These are phyloP conservation scores for Heterobasidion annosum DNA, from an alignment of 1,284 basidiomycete species.

Conservation along the genomic window DNA sequence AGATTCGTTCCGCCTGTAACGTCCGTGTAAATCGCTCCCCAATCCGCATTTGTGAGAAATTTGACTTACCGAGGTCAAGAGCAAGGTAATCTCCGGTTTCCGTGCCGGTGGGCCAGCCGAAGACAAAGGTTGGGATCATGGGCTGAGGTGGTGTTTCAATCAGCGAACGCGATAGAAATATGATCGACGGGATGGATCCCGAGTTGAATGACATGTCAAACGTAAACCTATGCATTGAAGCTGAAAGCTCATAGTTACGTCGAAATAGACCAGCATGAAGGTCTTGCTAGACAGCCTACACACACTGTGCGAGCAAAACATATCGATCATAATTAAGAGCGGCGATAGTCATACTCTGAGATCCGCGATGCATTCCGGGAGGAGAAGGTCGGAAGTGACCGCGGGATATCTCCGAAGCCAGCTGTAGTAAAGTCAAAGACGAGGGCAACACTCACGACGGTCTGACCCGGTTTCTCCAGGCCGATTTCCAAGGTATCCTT, in stretches of 20 bases:
- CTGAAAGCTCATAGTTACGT: too few relatives aligned
- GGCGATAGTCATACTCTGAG: too few relatives aligned
- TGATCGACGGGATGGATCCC: background rate
- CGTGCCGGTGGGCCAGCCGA: slow-evolving; percentile 90
- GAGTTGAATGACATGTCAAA: slow-evolving; percentile 1
- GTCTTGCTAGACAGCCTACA: too few relatives aligned
- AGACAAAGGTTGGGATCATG: slow-evolving; percentile 96
- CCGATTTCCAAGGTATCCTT: slow-evolving; percentile 87
- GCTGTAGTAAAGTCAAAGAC: background rate
- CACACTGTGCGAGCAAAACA: too few relatives aligned
- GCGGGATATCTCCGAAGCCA: background rate
- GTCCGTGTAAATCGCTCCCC: background rate
- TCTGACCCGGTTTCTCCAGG: slow-evolving; percentile 74
- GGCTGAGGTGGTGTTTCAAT: slow-evolving; percentile 36
- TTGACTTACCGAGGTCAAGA: slow-evolving; percentile 76
- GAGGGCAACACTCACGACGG: slow-evolving; percentile 62
- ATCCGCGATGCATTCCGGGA: too few relatives aligned
- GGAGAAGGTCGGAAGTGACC: background rate
- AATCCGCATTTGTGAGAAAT: background rate
- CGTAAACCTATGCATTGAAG: background rate
- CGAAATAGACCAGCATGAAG: too few relatives aligned
- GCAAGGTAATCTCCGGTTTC: slow-evolving; percentile 91
- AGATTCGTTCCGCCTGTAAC: slow-evolving; percentile 84
- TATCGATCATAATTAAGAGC: too few relatives aligned
- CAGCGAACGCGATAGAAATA: slow-evolving; percentile 3